phyloP scores from a whole-genome alignment of 2,329 filamentous ascomycete genomes.

The Aspergillus puulaauensis region DNA sequence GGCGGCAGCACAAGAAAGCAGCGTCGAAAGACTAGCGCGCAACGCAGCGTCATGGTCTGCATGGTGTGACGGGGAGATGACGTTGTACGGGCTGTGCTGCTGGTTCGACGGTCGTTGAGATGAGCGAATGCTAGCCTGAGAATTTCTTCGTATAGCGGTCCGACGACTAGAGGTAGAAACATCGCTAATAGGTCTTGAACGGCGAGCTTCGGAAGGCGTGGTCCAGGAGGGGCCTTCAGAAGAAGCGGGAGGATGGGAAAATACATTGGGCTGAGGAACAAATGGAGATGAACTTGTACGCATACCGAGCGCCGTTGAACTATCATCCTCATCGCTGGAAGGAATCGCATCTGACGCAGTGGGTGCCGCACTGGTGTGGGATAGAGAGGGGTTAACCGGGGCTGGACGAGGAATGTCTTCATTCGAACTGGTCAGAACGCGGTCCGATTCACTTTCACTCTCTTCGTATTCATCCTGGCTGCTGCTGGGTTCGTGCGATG shows the following conservation, averaged over 20 bases:
- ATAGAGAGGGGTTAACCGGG: slow-evolving; percentile 22
- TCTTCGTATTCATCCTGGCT: slow-evolving; percentile 95
- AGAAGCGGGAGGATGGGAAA: slow-evolving; percentile 73
- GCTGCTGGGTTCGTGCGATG: slow-evolving; percentile 55
- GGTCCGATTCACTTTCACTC: slow-evolving; percentile 86
- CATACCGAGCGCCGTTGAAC: slow-evolving; percentile 76
- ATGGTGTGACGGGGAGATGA: slow-evolving; percentile 72
- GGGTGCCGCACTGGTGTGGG: slow-evolving; percentile 23
- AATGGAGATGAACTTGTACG: slow-evolving; percentile 59
- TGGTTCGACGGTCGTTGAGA: slow-evolving; percentile 36
- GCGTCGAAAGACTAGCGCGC: slow-evolving; percentile 87
- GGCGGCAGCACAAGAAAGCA: slow-evolving; percentile 91
- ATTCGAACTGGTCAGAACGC: slow-evolving; percentile 63
- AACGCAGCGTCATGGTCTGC: slow-evolving; percentile 91
- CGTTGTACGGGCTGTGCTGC: slow-evolving; percentile 61
- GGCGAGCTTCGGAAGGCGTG: slow-evolving; percentile 46
- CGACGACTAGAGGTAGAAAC: slow-evolving; percentile 34
- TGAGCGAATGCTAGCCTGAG: slow-evolving; percentile 30
- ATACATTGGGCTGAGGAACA: slow-evolving; percentile 86
- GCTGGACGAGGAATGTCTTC: slow-evolving; percentile 50
- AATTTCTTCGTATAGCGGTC: slow-evolving; percentile 40
- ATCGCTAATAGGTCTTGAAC: slow-evolving; percentile 49
- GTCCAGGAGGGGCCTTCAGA: slow-evolving; percentile 45
- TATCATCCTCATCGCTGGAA: slow-evolving; percentile 65
- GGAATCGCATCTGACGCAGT: slow-evolving; percentile 31